These are phyloP conservation scores for Stagonosporopsis vannaccii DNA, from an alignment of 2,329 filamentous ascomycete genomes.

Conservation along the genomic window DNA sequence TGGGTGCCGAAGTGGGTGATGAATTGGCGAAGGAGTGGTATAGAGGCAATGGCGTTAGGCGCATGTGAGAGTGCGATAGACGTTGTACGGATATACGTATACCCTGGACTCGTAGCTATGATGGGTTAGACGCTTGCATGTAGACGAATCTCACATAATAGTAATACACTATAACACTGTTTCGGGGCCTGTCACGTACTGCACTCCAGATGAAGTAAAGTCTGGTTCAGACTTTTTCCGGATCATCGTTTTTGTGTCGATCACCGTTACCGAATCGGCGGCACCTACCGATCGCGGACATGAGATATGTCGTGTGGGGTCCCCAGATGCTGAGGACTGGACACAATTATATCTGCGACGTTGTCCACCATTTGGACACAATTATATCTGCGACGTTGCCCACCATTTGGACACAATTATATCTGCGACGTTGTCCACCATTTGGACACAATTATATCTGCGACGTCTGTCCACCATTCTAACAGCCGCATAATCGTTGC, in stretches of 20 bases:
- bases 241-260: neutral
- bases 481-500: no score
- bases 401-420: no score
- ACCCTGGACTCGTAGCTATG: constrained; percentile 12
- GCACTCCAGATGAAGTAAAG: neutral
- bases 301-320: no score
- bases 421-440: no score
- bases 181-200: neutral
- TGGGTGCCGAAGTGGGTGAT: neutral
- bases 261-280: neutral
- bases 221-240: neutral
- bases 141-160: neutral
- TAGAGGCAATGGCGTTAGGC: neutral
- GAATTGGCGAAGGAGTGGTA: neutral
- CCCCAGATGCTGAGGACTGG: no score
- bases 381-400: no score
- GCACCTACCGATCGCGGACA: neutral
- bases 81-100: constrained; percentile 3
- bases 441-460: no score
- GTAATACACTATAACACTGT: neutral
- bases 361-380: no score
- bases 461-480: no score
- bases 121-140: neutral
- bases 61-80: neutral
- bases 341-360: neutral